A percentile compares a stretch with the other conserved stretches of the same genome.
These are phyloP conservation scores for Pyrus communis DNA, from an alignment of 306 rosid species.

Conservation along the genomic window DNA sequence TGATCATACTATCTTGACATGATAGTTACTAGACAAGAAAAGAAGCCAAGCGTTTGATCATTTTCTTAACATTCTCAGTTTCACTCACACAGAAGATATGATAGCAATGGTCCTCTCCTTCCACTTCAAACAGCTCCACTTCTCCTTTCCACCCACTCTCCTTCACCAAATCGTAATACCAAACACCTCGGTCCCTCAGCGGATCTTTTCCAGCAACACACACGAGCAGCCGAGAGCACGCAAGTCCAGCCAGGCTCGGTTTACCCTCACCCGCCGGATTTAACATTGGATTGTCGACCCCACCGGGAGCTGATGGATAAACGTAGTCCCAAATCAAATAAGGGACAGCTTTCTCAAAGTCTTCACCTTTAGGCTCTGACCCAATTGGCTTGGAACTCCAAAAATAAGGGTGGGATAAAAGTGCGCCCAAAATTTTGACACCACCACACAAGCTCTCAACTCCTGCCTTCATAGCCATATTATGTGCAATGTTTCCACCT, in stretches of 20 bases:
- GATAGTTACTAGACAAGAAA: not conserved
- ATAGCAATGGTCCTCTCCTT: constrained; percentile 18
- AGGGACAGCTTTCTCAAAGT: not conserved
- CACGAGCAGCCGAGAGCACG: constrained; percentile 26
- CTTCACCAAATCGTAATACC: constrained; percentile 14
- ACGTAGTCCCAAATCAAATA: constrained; percentile 16
- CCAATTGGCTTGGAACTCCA: constrained; percentile 29
- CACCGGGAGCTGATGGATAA: constrained; percentile 20
- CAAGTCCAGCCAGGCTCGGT: constrained; percentile 21
- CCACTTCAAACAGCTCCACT: constrained; percentile 19
- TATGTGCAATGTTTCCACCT: constrained; percentile 33
- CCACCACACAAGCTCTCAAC: constrained; percentile 20
- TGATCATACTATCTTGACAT: not conserved
- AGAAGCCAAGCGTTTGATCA: constrained; percentile 10
- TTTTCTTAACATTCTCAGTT: constrained; percentile 1
- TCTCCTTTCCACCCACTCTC: constrained; percentile 12
- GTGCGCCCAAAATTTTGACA: constrained; percentile 29
- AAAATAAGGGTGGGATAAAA: constrained; percentile 22
- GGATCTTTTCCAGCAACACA: constrained; percentile 38
- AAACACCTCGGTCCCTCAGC: constrained; percentile 30
- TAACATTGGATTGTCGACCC: constrained; percentile 33
- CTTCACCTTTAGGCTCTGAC: constrained; percentile 2
- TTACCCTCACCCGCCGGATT: constrained; percentile 39
- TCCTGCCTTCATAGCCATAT: constrained; percentile 29
- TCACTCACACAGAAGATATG: constrained; percentile 8